phyloP scores from a whole-genome alignment of 192 early-diverging fungal species.

The Geosiphon pyriformis region DNA sequence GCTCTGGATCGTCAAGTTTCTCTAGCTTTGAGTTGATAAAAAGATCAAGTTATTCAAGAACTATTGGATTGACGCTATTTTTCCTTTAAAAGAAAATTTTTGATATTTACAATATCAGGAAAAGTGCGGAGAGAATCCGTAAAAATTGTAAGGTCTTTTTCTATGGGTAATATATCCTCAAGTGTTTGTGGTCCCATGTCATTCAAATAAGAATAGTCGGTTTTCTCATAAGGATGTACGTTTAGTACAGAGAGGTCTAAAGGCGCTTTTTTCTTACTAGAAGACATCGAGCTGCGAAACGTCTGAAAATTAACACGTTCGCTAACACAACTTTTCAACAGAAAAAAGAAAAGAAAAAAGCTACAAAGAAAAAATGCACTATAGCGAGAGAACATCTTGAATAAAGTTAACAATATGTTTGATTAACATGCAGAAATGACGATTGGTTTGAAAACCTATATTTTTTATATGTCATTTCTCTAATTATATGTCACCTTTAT shows the following conservation, averaged over 20 bases:
- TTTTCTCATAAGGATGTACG: neutral
- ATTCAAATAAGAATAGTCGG: no score
- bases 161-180: slow-evolving; percentile 18
- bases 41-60: neutral
- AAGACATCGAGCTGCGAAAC: neutral
- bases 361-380: no score
- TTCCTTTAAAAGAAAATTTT: neutral
- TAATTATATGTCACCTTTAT: no score
- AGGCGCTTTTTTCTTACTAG: neutral
- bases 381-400: no score
- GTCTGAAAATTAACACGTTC: neutral
- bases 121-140: slow-evolving; percentile 5
- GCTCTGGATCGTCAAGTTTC: neutral
- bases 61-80: neutral
- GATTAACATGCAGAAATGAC: no score
- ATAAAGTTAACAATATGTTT: no score
- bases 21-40: slow-evolving; percentile 1
- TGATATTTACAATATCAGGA: slow-evolving; percentile 7
- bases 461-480: no score
- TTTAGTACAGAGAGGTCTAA: neutral
- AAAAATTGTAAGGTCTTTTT: slow-evolving; percentile 21
- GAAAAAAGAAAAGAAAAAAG: neutral
- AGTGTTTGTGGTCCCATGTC: slow-evolving; percentile 4
- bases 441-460: no score
- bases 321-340: neutral